A percentile compares a stretch with the other conserved stretches of the same genome.
These are phyloP conservation scores for Colletotrichum neosansevieriae DNA, from an alignment of 2,329 filamentous ascomycete species.

Conservation along the genomic window DNA sequence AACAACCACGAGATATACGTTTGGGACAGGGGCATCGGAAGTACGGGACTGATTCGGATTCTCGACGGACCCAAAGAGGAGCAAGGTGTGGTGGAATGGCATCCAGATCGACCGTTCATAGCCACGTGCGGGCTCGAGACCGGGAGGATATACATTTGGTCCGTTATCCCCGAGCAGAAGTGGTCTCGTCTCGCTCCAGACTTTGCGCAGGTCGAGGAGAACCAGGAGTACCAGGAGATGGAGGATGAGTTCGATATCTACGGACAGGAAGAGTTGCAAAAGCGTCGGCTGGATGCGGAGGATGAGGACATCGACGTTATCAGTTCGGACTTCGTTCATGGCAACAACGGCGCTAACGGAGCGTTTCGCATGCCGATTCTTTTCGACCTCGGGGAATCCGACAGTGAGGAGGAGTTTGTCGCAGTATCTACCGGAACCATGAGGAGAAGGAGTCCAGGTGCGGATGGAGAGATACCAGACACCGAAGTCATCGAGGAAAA, in stretches of 20 bases:
- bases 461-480: constrained; percentile 70
- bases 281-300: constrained; percentile 88
- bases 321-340: constrained; percentile 73
- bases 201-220: constrained; percentile 97
- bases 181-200: constrained; percentile 98
- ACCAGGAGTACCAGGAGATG: constrained; percentile 93
- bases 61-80: constrained; percentile 97
- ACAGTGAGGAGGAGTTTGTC: constrained; percentile 91
- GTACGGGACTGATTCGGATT: constrained; percentile 83
- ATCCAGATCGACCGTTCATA: constrained; percentile 87
- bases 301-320: constrained; percentile 95
- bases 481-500: constrained; percentile 65
- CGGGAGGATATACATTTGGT: constrained; percentile 95
- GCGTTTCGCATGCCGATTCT: constrained; percentile 91
- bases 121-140: constrained; percentile 94
- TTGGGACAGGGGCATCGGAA: constrained; percentile 95
- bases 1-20: constrained; percentile 99
- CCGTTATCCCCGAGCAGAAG: constrained; percentile 91
- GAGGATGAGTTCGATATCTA: constrained; percentile 99
- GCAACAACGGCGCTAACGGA: constrained; percentile 59
- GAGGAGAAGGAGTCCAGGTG: constrained; percentile 84
- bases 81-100: constrained; percentile 97
- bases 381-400: constrained; percentile 92
- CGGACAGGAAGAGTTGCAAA: constrained; percentile 92
- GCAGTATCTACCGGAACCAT: constrained; percentile 82